phyloP scores from a whole-genome alignment of 805 yeast genomes.

The Pichia phayaonensis region DNA sequence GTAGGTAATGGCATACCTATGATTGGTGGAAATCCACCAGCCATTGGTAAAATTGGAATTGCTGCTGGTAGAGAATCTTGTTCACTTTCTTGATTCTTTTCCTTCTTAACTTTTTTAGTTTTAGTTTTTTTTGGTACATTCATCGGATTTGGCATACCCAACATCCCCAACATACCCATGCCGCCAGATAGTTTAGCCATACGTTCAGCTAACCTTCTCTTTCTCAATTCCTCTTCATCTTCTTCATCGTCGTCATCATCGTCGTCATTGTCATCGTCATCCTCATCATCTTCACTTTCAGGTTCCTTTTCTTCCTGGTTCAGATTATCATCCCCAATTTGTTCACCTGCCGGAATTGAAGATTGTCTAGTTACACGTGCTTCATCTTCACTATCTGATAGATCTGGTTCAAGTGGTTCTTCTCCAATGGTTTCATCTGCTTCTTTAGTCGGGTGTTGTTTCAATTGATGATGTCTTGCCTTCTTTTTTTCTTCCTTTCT shows the following conservation, averaged over 20 bases:
- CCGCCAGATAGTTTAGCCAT: conserved; percentile 97
- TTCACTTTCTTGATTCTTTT: conserved; percentile 12
- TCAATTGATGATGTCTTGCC: conserved; percentile 7
- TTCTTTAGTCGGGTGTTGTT: neutral
- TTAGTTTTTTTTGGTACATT: conserved; percentile 21
- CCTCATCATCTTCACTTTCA: conserved; percentile 17
- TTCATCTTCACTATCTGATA: neutral
- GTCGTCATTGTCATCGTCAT: conserved; percentile 41
- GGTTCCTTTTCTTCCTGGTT: conserved; percentile 19
- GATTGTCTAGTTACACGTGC: neutral
- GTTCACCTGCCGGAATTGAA: no score
- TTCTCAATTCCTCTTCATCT: conserved; percentile 68
- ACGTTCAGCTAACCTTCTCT: conserved; percentile 75
- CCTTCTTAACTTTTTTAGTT: conserved; percentile 17
- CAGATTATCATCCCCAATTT: no score
- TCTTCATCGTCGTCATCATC: conserved; percentile 51
- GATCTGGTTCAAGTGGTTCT: neutral
- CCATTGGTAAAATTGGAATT: conserved; percentile 49
- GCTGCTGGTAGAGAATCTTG: conserved; percentile 28
- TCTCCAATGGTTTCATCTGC: neutral
- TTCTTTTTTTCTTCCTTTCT: conserved; percentile 42
- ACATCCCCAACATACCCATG: conserved; percentile 69
- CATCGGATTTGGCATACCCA: conserved; percentile 38
- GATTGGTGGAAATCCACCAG: conserved; percentile 29
- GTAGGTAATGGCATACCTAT: conserved; percentile 3